Conservation (phyloP, 1,139 yeast genomes). For the Diutina ranongensis region DNA sequence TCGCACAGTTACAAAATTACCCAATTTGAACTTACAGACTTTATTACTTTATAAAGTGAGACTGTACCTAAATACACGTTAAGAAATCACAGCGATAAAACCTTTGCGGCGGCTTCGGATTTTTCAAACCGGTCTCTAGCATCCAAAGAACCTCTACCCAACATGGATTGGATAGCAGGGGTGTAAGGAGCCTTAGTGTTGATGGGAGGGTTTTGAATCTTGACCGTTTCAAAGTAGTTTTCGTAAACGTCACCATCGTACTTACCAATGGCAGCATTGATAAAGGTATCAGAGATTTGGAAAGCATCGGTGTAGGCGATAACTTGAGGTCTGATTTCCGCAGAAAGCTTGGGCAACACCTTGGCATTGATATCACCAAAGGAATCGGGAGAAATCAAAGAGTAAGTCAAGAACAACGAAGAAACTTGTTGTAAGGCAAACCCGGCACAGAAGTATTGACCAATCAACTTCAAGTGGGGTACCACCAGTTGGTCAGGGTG, state of each 20-base stretch:
- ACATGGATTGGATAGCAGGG: conserved; percentile 33
- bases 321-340: conserved; percentile 53
- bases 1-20: too few species aligned
- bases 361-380: conserved; percentile 22
- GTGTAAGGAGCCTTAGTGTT: conserved; percentile 54
- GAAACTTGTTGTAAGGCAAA: conserved; percentile 26
- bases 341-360: conserved; percentile 25
- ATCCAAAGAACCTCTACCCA: conserved; percentile 38
- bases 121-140: conserved; percentile 40
- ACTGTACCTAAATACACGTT: neutral
- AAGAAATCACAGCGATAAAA: conserved; percentile 13
- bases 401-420: conserved; percentile 30
- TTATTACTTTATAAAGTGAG: neutral
- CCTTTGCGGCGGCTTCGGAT: conserved; percentile 27
- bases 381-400: conserved; percentile 23
- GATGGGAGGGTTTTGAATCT: conserved; percentile 40
- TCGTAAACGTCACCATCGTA: conserved; percentile 82
- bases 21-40: too few species aligned
- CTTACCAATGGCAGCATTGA: conserved; percentile 78
- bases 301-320: conserved; percentile 82
- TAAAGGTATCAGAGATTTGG: conserved; percentile 71
- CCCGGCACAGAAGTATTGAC: conserved; percentile 15
- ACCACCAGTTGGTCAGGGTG: conserved; percentile 12
- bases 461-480: conserved; percentile 15
- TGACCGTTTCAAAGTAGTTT: conserved; percentile 50